Percentiles rank a stretch among this genome's conserved stretches.
phyloP scores from a whole-genome alignment of 1,284 basidiomycete genomes.

The Melampsora americana region DNA sequence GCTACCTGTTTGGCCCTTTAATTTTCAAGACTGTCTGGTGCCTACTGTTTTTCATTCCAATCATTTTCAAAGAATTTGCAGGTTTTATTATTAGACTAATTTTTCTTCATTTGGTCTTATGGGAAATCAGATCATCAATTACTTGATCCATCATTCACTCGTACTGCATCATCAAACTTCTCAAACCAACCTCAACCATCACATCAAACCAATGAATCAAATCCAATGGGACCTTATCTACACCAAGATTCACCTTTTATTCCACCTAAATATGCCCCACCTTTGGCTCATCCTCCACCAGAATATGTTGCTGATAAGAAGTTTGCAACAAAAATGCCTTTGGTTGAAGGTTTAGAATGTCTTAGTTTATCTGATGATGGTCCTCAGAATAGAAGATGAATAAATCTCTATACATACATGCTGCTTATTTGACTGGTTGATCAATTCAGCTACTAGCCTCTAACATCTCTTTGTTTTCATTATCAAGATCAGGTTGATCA shows the following conservation, averaged over 20 bases:
- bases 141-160: too few relatives aligned
- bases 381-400: too few relatives aligned
- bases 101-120: background rate
- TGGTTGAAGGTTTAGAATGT: slow-evolving; percentile 28
- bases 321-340: too few relatives aligned
- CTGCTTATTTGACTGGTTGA: too few relatives aligned
- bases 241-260: slow-evolving; percentile 38
- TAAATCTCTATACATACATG: too few relatives aligned
- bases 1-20: slow-evolving; percentile 31
- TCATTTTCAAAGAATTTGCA: background rate
- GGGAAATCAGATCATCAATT: too few relatives aligned
- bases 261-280: slow-evolving; percentile 25
- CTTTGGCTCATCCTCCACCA: too few relatives aligned
- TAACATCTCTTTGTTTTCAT: too few relatives aligned
- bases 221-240: slow-evolving; percentile 35
- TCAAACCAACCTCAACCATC: slow-evolving; percentile 4
- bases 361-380: slow-evolving; percentile 38
- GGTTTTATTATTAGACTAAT: background rate
- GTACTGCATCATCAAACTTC: slow-evolving; percentile 22
- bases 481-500: too few relatives aligned
- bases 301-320: slow-evolving; percentile 36
- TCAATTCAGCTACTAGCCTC: too few relatives aligned
- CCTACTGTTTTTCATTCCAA: slow-evolving; percentile 23
- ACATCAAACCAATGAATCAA: background rate
- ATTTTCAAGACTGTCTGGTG: slow-evolving; percentile 25